Evolutionary conservation across 208 protist species (phyloP), one percentile per base, ranked within the genome.

Genomic region (Trypanosoma boissoni): DNA sequence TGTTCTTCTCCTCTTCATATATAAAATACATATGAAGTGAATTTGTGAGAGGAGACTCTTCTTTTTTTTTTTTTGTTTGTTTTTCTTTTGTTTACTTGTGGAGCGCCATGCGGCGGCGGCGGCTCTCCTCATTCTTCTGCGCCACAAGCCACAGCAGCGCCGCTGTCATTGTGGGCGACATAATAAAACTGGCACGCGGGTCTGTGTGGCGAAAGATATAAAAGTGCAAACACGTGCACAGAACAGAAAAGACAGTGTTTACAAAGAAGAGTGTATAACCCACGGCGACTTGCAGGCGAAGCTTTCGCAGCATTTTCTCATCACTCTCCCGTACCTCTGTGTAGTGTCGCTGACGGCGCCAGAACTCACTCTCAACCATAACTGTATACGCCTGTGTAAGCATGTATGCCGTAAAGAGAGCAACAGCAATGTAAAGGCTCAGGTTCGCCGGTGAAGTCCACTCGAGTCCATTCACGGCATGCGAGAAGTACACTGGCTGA

Each of bases 121-220:
- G 86, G 64, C 76, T 92, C 71, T 95, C 88, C 68, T 95, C 86
- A 62, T 95, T 95, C 78, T 95, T 95, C 65, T 88, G 83, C 28
- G 86, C 72, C 21, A 95, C 68, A 16, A 95, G 62, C 88, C 85
- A 95, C 65, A 95, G 68, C 32, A 95, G 58, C 21, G 83, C 78
- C 0, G 88, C 66, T 4, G 86, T 90, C 49, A 95, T 72, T 9
- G 71, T 76, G 3, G 88, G 88, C 9, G 86, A 88, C 29, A 92
- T 60, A 32, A 90, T 86, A 71, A 81, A 90, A 60, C 66, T 80
- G 43, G 83, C 85, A 21, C 83, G 78, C 14, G 85, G 80, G 66
- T 95, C 88, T 43, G 68, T 80, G 62, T 91, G 80, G 56, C 85
- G 88, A 46, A 95, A 88, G 63, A 95, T 86, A 72, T 92, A 95